Evolutionary conservation across 495 filamentous ascomycete genomes (phyloP).

Genomic region (Penicillium ochrochloron): DNA sequence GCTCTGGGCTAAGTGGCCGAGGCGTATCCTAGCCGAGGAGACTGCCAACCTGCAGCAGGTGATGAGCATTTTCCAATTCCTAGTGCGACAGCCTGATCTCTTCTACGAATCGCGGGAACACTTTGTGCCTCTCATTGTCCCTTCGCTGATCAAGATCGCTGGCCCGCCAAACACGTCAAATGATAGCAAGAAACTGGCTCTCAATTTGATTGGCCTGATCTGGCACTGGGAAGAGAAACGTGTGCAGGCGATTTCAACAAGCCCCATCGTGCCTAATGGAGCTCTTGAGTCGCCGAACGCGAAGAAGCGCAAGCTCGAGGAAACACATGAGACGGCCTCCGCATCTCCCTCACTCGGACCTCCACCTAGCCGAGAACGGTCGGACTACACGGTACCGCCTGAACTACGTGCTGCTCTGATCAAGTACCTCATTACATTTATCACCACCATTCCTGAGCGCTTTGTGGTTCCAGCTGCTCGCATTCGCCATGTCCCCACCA

Average conservation of each 20-base stretch:
- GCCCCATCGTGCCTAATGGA: slow-evolving; percentile 43
- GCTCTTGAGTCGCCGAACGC: slow-evolving; percentile 70
- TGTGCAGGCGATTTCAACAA: slow-evolving; percentile 55
- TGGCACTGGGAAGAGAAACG: slow-evolving; percentile 91
- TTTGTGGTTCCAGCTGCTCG: slow-evolving; percentile 74
- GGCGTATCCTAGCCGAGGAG: slow-evolving; percentile 91
- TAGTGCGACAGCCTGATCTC: slow-evolving; percentile 87
- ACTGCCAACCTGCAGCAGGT: slow-evolving; percentile 96
- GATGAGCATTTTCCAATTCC: slow-evolving; percentile 95
- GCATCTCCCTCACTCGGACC: slow-evolving; percentile 52
- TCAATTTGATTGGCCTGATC: slow-evolving; percentile 87
- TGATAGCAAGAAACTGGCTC: slow-evolving; percentile 88
- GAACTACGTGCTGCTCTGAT: slow-evolving; percentile 75
- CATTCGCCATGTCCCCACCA: slow-evolving; percentile 56
- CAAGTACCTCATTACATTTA: slow-evolving; percentile 93
- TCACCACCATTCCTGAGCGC: slow-evolving; percentile 83
- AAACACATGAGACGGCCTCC: slow-evolving; percentile 38
- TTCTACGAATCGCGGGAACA: slow-evolving; percentile 95
- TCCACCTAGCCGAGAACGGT: slow-evolving; percentile 56
- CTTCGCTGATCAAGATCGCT: slow-evolving; percentile 85
- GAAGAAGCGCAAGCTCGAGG: slow-evolving; percentile 77
- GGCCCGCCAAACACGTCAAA: slow-evolving; percentile 82
- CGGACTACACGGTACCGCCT: slow-evolving; percentile 70
- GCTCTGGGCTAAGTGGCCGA: slow-evolving; percentile 88
- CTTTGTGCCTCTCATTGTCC: slow-evolving; percentile 86